phyloP scores from a whole-genome alignment of 352 stramenopile species.

The Thraustochytrium sp. region DNA sequence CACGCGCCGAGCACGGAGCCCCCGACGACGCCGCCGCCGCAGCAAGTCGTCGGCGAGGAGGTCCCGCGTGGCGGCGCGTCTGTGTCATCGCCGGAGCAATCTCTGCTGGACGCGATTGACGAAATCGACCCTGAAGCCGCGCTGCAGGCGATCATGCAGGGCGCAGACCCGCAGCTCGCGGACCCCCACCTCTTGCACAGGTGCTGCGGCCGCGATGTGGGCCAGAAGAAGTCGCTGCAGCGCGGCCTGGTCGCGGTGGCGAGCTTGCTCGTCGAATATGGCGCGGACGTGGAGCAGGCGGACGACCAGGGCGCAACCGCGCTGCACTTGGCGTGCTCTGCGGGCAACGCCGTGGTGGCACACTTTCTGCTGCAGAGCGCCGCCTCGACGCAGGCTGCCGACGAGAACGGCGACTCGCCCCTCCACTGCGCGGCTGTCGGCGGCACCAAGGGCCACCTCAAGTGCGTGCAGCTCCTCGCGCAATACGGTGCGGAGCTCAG shows the following conservation, averaged over 20 bases:
- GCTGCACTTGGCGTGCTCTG: neutral
- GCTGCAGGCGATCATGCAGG: neutral
- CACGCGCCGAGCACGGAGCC: too few species aligned
- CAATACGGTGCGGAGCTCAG: constrained; percentile 1
- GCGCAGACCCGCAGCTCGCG: neutral
- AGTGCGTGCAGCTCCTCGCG: constrained; percentile 10
- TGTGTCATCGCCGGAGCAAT: neutral
- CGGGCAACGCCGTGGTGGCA: neutral
- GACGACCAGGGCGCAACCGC: neutral
- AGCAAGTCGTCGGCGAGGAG: too few species aligned
- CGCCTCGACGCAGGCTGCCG: neutral
- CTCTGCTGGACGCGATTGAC: constrained; percentile 9
- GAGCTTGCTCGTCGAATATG: neutral
- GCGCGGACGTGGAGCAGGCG: neutral
- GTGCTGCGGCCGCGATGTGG: neutral
- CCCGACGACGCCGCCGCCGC: too few species aligned
- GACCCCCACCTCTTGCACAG: neutral
- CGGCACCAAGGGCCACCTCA: neutral
- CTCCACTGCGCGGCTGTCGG: constrained; percentile 18
- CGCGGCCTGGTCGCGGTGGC: neutral
- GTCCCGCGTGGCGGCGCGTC: neutral
- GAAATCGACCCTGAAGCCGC: neutral
- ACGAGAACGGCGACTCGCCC: constrained; percentile 12
- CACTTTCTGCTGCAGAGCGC: constrained; percentile 4
- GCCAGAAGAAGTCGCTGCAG: neutral